Percentiles rank a stretch among this genome's conserved stretches.
phyloP scores from a whole-genome alignment of 2,329 filamentous ascomycete species.

The Dactylellina drechsleri region DNA sequence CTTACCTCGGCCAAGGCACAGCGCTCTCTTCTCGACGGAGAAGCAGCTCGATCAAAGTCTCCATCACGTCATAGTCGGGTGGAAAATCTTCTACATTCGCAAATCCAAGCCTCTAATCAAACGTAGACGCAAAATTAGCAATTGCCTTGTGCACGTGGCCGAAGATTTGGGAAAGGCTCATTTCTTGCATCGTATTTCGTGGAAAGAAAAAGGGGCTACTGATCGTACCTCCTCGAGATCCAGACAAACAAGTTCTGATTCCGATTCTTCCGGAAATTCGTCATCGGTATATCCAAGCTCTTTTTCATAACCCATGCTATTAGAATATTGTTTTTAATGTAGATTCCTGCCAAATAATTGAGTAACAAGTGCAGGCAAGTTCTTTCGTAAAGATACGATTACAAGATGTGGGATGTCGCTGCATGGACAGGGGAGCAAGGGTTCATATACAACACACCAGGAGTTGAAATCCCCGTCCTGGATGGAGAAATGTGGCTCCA shows the following conservation, averaged over 20 bases:
- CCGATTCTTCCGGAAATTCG: constrained; percentile 24
- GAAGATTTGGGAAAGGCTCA: background rate
- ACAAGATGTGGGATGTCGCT: background rate
- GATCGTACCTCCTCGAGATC: constrained; percentile 26
- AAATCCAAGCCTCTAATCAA: constrained; percentile 32
- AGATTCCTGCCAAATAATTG: background rate
- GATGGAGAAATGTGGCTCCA: constrained; percentile 4
- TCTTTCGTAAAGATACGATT: background rate
- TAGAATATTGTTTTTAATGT: background rate
- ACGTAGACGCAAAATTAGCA: background rate
- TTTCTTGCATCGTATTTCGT: background rate
- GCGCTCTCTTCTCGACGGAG: constrained; percentile 33
- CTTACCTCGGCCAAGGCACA: constrained; percentile 36
- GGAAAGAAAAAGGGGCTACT: constrained; percentile 2
- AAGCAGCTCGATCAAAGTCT: constrained; percentile 35
- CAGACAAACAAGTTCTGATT: constrained; percentile 33
- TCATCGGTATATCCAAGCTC: constrained; percentile 21
- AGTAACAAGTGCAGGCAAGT: background rate
- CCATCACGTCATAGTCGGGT: constrained; percentile 31
- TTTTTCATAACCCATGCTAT: constrained; percentile 13
- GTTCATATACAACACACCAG: constrained; percentile 3
- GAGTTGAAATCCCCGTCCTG: background rate
- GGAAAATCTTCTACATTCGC: constrained; percentile 17
- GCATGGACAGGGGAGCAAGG: background rate
- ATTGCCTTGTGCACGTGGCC: background rate